Evolutionary conservation across 805 yeast species (phyloP).

Genomic region (Zygotorulaspora chibaensis): DNA sequence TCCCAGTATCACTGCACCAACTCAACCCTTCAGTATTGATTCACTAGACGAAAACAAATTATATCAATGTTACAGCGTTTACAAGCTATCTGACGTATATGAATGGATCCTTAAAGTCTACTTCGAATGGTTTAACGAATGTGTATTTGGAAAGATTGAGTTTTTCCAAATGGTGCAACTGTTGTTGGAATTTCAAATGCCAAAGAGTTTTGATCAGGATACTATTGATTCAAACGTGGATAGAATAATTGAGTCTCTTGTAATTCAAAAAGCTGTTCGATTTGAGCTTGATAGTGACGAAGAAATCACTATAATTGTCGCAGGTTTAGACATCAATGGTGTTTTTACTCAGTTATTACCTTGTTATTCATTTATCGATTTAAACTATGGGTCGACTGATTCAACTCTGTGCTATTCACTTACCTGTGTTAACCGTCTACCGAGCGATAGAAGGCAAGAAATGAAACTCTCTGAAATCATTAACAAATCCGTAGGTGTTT

Average conservation of each 20-base stretch:
- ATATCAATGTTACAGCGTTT: slow-evolving; percentile 43
- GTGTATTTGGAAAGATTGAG: slow-evolving; percentile 46
- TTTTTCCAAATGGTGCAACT: slow-evolving; percentile 50
- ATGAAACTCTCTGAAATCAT: slow-evolving; percentile 35
- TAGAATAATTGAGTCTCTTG: slow-evolving; percentile 42
- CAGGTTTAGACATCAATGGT: slow-evolving; percentile 36
- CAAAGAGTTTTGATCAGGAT: slow-evolving; percentile 47
- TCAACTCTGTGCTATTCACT: slow-evolving; percentile 46
- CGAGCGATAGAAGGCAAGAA: slow-evolving; percentile 19
- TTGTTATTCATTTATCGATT: slow-evolving; percentile 32
- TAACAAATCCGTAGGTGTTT: slow-evolving; percentile 42
- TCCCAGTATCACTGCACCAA: slow-evolving; percentile 43
- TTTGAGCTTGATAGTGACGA: slow-evolving; percentile 34
- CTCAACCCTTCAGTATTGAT: slow-evolving; percentile 53
- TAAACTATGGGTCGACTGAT: slow-evolving; percentile 42
- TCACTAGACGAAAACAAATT: slow-evolving; percentile 47
- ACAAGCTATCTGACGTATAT: slow-evolving; percentile 47
- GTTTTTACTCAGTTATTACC: slow-evolving; percentile 35
- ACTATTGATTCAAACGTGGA: slow-evolving; percentile 48
- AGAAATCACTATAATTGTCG: slow-evolving; percentile 34
- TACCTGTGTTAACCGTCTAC: slow-evolving; percentile 21
- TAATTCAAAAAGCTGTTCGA: slow-evolving; percentile 41
- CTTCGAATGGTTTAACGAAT: slow-evolving; percentile 50
- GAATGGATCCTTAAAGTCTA: slow-evolving; percentile 50
- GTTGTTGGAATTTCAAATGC: slow-evolving; percentile 47